A percentile compares a stretch with the other conserved stretches of the same genome.
phyloP scores from a whole-genome alignment of 2,329 filamentous ascomycete genomes.

The Alternaria atra region DNA sequence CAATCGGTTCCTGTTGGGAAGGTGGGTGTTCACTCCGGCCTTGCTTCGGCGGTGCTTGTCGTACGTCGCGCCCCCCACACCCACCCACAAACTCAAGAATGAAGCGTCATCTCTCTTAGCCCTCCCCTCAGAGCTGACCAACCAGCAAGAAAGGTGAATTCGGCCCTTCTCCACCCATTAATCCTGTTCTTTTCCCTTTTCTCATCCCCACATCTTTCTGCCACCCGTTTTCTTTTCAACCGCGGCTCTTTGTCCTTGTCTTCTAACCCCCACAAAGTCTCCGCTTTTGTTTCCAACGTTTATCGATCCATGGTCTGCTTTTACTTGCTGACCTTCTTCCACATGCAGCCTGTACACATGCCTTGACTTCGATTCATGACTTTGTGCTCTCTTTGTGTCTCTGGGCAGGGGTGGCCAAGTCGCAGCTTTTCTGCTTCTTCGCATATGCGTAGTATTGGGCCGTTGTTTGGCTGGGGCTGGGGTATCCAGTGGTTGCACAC shows the following conservation, averaged over 20 bases:
- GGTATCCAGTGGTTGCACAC: conserved; percentile 45
- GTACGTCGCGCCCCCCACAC: background rate
- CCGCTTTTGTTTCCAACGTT: conserved; percentile 6
- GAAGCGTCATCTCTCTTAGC: background rate
- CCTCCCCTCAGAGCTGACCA: background rate
- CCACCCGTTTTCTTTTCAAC: background rate
- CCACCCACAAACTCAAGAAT: background rate
- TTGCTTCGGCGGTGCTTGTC: background rate
- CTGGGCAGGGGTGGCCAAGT: conserved; percentile 38
- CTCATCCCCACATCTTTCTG: background rate
- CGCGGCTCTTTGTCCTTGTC: conserved; percentile 1
- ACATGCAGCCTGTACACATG: conserved; percentile 43
- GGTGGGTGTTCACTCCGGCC: conserved; percentile 4
- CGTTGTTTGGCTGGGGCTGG: conserved; percentile 38
- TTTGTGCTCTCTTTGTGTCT: conserved; percentile 39
- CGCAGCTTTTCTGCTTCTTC: conserved; percentile 38
- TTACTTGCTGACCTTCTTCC: conserved; percentile 31
- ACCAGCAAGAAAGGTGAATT: background rate
- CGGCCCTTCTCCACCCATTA: conserved; percentile 2
- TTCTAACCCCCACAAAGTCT: background rate
- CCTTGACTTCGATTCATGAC: conserved; percentile 45
- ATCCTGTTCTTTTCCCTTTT: conserved; percentile 4
- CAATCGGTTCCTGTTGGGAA: conserved; percentile 3
- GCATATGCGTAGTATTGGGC: conserved; percentile 41
- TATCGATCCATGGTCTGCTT: background rate